Base-by-base conservation (phyloP, 2,329 filamentous ascomycete species). In the Penicillium sp. region DNA sequence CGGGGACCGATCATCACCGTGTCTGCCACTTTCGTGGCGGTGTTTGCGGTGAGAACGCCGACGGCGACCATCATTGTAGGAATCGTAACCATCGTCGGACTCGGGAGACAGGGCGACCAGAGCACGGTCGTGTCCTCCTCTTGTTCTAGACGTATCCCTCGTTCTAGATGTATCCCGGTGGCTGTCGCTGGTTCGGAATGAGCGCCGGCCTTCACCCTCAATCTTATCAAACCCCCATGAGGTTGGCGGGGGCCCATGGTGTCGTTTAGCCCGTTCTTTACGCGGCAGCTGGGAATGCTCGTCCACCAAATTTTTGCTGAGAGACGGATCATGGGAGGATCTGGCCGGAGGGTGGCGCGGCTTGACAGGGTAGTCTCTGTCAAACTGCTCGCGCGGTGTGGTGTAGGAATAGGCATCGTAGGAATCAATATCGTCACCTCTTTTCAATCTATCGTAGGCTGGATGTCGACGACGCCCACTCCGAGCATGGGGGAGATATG, bases 21-120 rank as follows among this genome's bases (percentile, higher is more conserved):
- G 52, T 39, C 52, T 57, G 13, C 42, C 42, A 9, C 57, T 55
- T 2, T 61, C 55, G 23, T 59, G 63, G 43, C 71, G 69, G 58
- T 68, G 68, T 13, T 70, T 67, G 44, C 74, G 70, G 47, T 67
- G 68, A 28, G 27, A 28, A 31, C 67, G 69, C 40, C 73, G 72
- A 8, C 75, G 72, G 42, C 73, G 72, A 8, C 75, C 71, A 35
- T 77, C 72, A 15, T 67, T 67, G 52, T 73, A 67, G 5, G 67
- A 65, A 38, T 64, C 72, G 56, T 68, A 74, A 35, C 60, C 73
- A 46, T 72, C 68, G 39, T 77, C 75, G 9, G 66, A 64, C 15
- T 74, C 73, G 52, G 79, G 78, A 54, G 79, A 76, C 4, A 79
- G 57, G 13, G 74, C 64, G 3, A 75, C 68, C 10, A 74, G 67